Evolutionary conservation across 805 yeast species (phyloP), one percentile per base, ranked within the genome.

Genomic region (Ogataea pignaliae): DNA sequence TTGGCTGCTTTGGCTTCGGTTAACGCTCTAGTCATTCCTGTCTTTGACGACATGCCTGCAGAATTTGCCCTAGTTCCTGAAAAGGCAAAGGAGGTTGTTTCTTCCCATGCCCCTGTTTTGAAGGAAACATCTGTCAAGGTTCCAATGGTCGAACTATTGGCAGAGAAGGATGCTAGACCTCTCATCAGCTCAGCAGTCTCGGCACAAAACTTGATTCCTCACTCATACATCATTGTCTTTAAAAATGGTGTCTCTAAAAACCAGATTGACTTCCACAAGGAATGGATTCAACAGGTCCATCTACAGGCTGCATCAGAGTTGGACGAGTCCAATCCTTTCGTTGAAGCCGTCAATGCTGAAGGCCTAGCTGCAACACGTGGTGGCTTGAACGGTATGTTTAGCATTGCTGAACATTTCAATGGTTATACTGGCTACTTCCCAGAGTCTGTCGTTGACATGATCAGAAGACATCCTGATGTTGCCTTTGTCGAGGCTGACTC

Each of bases 361-460:
- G 50, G 53, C 11, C 43, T 48, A 16, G 39, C 37, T 2, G 28
- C 40, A 5, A 15, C 36, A 11, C 29, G 62, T 21, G 83, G 83
- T 53, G 86, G 87, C 54, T 69, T 81, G 50, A 61, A 73, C 45
- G 85, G 81, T 61, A 59, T 72, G 18, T 88, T 85, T 70, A 62
- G 75, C 59, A 72, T 88, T 52, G 81, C 71, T 46, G 72, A 72
- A 45, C 50, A 64, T 36, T 66, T 88, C 61, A 69, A 70, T 48
- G 99, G 98, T 53, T 91, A 90, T 72, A 71, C 90, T 41, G 99
- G 97, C 47, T 76, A 73, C 66, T 88, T 93, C 73, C 76, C 86
- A 53, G 83, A 81, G 40, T 78, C 79, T 42, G 81, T 88, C 43
- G 69, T 91, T 45, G 87, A 87, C 45, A 70, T 82, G 57, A 80